Base-by-base conservation (phyloP, 495 filamentous ascomycete genomes). In the Annulohypoxylon nitens region DNA sequence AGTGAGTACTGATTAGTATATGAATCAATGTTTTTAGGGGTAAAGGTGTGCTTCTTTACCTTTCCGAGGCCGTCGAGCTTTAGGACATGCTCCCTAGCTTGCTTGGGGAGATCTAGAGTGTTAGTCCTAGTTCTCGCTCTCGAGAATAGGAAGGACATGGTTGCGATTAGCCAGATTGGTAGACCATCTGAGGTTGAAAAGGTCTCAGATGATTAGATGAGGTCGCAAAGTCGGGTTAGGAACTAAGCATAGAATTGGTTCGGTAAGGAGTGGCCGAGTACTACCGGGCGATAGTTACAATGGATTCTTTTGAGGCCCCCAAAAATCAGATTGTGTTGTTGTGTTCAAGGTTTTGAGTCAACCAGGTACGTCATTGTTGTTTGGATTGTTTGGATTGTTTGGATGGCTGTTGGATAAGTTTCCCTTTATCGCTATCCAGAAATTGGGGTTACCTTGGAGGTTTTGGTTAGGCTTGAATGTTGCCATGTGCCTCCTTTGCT, bases 61-160 rank as follows among this genome's bases (percentile, higher is more conserved):
- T 54, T 89, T 75, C 83, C 77, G 75, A 81, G 78, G 76, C 83
- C 85, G 76, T 90, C 84, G 58, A 90, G 80, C 78, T 85, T 86
- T 65, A 78, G 75, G 62, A 89, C 78, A 79, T 86, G 82, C 2
- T 88, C 87, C 65, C 82, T 83, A 26, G 87, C 87, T 76, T 87
- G 83, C 75, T 83, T 86, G 71, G 83, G 81, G 69, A 84, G 80
- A 66, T 87, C 84, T 63, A 77, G 80, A 54, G 80, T 83, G 69
- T 81, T 88, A 79, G 79, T 92, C 80, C 80, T 86, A 75, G 77
- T 85, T 81, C 85, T 89, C 76, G 87, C 89, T 75, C 94, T 86
- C 62, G 89, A 90, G 79, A 97, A 98, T 70, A 99, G 88, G 83
- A 99, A 99, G 23, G 96, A 92, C 93, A 97, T 97, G 60, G 71